These are phyloP conservation scores for Cercospora sp. DNA, from an alignment of 2,329 filamentous ascomycete genomes.

Conservation along the genomic window DNA sequence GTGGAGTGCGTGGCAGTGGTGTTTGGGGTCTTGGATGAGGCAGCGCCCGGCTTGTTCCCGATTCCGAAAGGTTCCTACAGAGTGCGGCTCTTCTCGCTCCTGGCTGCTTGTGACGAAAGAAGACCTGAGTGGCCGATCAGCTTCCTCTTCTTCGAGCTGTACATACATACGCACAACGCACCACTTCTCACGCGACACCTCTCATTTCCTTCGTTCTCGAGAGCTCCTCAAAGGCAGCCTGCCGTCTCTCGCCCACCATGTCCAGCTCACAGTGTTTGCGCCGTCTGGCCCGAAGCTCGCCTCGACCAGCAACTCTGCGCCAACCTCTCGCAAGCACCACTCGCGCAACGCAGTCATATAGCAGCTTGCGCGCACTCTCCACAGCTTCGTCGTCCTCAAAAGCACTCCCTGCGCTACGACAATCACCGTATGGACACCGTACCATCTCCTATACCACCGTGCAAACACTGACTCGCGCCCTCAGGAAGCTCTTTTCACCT, in stretches of 20 bases:
- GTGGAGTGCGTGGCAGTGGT: not conserved
- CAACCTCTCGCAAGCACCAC: conserved; percentile 31
- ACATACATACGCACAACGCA: conserved; percentile 13
- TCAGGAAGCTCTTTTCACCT: conserved; percentile 34
- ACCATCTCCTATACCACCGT: not conserved
- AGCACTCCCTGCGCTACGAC: conserved; percentile 23
- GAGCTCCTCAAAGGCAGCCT: conserved; percentile 33
- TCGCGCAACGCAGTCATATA: conserved; percentile 30
- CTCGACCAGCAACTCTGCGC: conserved; percentile 35
- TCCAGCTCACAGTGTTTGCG: conserved; percentile 43
- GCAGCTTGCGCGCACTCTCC: conserved; percentile 29
- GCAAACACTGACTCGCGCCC: conserved; percentile 27
- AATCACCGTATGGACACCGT: conserved; percentile 26
- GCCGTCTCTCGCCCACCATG: conserved; percentile 37
- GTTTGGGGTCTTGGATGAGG: not conserved
- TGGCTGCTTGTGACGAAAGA: conserved; percentile 9
- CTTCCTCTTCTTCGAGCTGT: conserved; percentile 13
- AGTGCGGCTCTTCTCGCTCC: not conserved
- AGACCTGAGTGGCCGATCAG: not conserved
- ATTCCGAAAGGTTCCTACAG: conserved; percentile 3
- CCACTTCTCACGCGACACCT: conserved; percentile 14
- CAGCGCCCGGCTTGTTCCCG: not conserved
- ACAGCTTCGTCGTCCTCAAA: conserved; percentile 27
- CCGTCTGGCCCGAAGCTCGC: conserved; percentile 36
- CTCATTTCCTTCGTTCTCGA: conserved; percentile 17